Evolutionary conservation across 1,139 yeast genomes (phyloP), one percentile per base, ranked within the genome.

Genomic region (Kurtzmaniella quercitrusa): DNA sequence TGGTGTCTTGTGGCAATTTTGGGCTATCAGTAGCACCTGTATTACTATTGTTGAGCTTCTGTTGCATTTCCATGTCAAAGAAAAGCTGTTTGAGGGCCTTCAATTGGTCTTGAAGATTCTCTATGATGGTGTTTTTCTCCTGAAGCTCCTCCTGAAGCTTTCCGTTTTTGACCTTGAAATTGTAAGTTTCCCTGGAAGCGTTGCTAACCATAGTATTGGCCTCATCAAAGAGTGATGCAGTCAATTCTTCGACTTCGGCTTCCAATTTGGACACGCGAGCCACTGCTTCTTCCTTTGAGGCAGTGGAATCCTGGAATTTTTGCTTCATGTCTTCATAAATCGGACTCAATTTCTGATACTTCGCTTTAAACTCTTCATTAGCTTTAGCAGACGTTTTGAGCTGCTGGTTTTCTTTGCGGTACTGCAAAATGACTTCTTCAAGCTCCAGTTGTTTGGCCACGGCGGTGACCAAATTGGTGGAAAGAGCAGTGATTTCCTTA

Each of bases 171-270:
- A 72, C 60, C 49, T 78, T 78, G 47, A 69, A 68, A 42, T 72
- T 76, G 52, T 76, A 71, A 11, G 80, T 72, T 50, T 79, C 84
- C 50, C 76, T 66, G 45, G 83, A 76, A 1, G 93, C 94, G 50
- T 78, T 77, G 46, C 80, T 78, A 12, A 87, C 95, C 86, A 84
- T 85, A 40, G 74, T 73, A 56, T 86, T 86, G 17, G 95, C 95
- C 56, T 86, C 93, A 52, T 79, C 83, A 58, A 87, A 87, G 36
- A 87, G 63, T 2, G 88, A 79, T 2, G 82, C 88, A 1, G 88
- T 78, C 42, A 88, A 66, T 38, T 87, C 95, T 57, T 85, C 93
- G 22, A 87, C 84, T 57, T 88, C 95, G 16, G 71, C 76, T 45
- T 81, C 75, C 38, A 88, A 61, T 48, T 76, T 74, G 40, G 71